A percentile compares a stretch with the other conserved stretches of the same genome.
These are phyloP conservation scores for Hordeum pubiflorum DNA, from an alignment of 202 grass and related monocot species.

Conservation along the genomic window DNA sequence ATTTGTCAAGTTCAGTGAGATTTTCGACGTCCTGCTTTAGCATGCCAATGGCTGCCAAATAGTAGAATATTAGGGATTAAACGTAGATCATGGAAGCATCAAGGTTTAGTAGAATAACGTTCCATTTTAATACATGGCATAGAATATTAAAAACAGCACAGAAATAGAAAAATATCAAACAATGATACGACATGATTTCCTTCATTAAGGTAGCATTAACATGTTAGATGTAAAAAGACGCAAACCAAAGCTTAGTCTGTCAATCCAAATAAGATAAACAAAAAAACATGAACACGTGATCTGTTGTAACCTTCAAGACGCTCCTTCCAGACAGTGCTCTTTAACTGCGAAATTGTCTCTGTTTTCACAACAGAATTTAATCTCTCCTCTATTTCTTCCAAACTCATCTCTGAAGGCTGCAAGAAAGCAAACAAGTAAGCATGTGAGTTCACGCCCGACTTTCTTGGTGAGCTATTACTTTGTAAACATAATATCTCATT, in stretches of 20 bases:
- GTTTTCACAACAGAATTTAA: slow-evolving; percentile 64
- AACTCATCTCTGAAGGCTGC: slow-evolving; percentile 93
- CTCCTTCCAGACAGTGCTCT: slow-evolving; percentile 96
- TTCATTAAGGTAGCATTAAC: not conserved
- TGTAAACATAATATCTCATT: too few relatives aligned
- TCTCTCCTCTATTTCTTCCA: slow-evolving; percentile 93
- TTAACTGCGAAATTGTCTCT: slow-evolving; percentile 75
- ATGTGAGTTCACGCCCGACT: not conserved
- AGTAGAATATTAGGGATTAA: slow-evolving; percentile 10
- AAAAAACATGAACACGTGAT: not conserved
- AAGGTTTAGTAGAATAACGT: not conserved
- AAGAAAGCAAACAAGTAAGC: slow-evolving; percentile 30
- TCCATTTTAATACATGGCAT: not conserved
- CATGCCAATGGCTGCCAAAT: slow-evolving; percentile 61
- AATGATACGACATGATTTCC: not conserved
- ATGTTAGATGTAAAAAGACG: not conserved
- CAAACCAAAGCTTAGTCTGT: not conserved
- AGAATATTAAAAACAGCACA: not conserved
- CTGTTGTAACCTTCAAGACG: slow-evolving; percentile 71
- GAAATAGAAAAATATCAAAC: slow-evolving; percentile 7
- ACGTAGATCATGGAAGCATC: not conserved
- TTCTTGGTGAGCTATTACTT: not conserved
- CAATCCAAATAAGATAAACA: slow-evolving; percentile 28
- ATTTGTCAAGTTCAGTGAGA: slow-evolving; percentile 69
- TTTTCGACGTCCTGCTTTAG: slow-evolving; percentile 86